Evolutionary conservation across 495 filamentous ascomycete species (phyloP), one percentile per base, ranked within the genome.

Genomic region (Penicillium cosmopolitanum): DNA sequence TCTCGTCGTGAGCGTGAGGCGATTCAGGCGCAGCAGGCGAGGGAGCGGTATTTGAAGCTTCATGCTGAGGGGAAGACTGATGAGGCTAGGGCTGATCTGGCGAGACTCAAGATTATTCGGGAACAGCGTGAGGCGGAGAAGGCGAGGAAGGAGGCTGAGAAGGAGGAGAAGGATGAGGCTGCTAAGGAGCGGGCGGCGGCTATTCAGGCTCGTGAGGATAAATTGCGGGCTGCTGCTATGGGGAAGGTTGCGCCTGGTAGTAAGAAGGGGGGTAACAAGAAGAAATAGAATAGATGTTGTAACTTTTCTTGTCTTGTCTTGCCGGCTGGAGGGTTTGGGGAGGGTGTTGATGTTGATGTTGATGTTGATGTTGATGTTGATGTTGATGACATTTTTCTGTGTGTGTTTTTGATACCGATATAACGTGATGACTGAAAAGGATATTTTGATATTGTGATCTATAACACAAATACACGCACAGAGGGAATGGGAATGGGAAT

Each of bases 1-100:
- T 92, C 86, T 52, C 83, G 94, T 31, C 85, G 89, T 40, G 94
- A 98, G 84, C 82, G 93, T 15, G 95, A 98, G 78, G 91, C 95
- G 0, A 62, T 96, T 25, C 87, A 96, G 78, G 93, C 93, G 0
- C 87, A 89, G 62, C 89, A 92, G 72, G 91, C 91, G 9, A 91
- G 91, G 68, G 93, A 97, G 80, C 82, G 88, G 54, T 98, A 97
- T 68, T 83, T 89, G 82, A 97, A 97, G 81, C 71, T 98, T 63
- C 95, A 98, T 66, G 92, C 92, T 56, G 92, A 92, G 65, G 95
- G 95, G 55, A 97, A 97, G 84, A 97, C 95, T 40, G 96, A 98
- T 55, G 91, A 98, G 80, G 95, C 94, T 19, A 89, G 89, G 64
- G 87, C 92, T n/a, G 95, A 98, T 80, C 65, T 98, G 67, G 95